Conservation (phyloP, 495 filamentous ascomycete genomes). For the Extremus antarcticus region DNA sequence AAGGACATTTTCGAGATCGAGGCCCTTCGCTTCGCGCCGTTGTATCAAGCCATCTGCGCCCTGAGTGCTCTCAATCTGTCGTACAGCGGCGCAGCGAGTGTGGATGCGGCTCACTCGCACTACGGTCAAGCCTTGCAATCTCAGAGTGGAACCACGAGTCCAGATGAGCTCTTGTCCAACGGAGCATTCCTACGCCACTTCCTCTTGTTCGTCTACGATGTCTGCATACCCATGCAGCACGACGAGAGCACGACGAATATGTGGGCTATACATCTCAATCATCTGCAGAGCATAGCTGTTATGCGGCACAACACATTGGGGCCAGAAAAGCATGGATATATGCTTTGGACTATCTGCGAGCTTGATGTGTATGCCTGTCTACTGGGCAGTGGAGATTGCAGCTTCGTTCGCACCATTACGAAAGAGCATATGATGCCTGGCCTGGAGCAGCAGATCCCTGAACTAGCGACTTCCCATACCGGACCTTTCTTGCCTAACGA, state of each 20-base stretch:
- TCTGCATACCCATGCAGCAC: constrained; percentile 31
- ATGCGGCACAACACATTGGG: constrained; percentile 37
- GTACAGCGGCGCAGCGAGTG: neutral
- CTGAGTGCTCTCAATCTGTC: constrained; percentile 44
- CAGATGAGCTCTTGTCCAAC: constrained; percentile 42
- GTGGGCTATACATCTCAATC: constrained; percentile 47
- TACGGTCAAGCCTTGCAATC: constrained; percentile 41
- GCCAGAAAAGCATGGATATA: constrained; percentile 40
- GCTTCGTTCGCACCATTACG: constrained; percentile 39
- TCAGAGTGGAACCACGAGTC: neutral
- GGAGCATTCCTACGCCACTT: constrained; percentile 50
- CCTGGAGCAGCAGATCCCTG: constrained; percentile 22
- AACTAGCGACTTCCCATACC: constrained; percentile 19
- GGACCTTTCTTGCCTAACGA: constrained; percentile 32
- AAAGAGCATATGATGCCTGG: constrained; percentile 40
- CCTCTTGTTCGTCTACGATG: constrained; percentile 50
- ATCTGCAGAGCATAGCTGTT: constrained; percentile 41
- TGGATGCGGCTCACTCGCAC: constrained; percentile 40
- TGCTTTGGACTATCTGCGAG: constrained; percentile 46
- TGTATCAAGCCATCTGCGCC: constrained; percentile 52
- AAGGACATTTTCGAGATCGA: constrained; percentile 16
- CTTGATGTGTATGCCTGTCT: constrained; percentile 49
- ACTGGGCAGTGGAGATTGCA: constrained; percentile 41
- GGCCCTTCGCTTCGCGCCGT: constrained; percentile 16
- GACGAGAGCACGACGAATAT: constrained; percentile 34